Conservation (phyloP, 2,329 filamentous ascomycete genomes). For the Arachnomyces sp. region DNA sequence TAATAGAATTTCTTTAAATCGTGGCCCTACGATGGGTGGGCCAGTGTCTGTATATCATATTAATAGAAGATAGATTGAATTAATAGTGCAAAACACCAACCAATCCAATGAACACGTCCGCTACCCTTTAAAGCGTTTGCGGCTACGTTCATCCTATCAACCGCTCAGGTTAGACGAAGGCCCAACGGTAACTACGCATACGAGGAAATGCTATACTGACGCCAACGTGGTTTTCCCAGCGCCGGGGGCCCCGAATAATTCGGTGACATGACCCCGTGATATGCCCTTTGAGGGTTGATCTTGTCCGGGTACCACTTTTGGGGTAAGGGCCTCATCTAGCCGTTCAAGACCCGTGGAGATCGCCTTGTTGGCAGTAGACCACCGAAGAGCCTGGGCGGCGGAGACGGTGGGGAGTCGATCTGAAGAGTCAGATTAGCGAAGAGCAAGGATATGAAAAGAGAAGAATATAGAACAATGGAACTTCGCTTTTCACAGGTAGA, state of each 20-base stretch:
- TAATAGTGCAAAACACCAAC: conserved; percentile 40
- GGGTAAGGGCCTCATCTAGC: too few species aligned
- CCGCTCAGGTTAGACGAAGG: too few species aligned
- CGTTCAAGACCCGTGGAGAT: conserved; percentile 15
- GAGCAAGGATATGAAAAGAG: conserved; percentile 6
- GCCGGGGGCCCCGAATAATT: conserved; percentile 82
- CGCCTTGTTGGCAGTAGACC: conserved; percentile 39
- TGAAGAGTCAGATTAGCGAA: conserved; percentile 26
- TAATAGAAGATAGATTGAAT: conserved; percentile 7
- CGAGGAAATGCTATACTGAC: conserved; percentile 42
- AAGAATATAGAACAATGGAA: too few species aligned
- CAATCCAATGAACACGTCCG: conserved; percentile 70
- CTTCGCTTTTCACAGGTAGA: too few species aligned
- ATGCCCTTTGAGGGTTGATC: conserved; percentile 48
- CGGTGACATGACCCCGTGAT: conserved; percentile 68
- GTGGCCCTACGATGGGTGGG: conserved; percentile 39
- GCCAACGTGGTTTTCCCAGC: conserved; percentile 77
- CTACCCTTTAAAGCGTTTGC: conserved; percentile 55
- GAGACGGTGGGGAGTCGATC: conserved; percentile 72
- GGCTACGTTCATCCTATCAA: conserved; percentile 60
- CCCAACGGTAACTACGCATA: not conserved
- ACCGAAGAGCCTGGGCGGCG: conserved; percentile 60
- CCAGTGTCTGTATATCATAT: conserved; percentile 37
- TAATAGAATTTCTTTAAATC: conserved; percentile 40
- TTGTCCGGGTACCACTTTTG: too few species aligned